Conservation (phyloP, 2,329 filamentous ascomycete genomes). For the Ceratocystis huliohia region DNA sequence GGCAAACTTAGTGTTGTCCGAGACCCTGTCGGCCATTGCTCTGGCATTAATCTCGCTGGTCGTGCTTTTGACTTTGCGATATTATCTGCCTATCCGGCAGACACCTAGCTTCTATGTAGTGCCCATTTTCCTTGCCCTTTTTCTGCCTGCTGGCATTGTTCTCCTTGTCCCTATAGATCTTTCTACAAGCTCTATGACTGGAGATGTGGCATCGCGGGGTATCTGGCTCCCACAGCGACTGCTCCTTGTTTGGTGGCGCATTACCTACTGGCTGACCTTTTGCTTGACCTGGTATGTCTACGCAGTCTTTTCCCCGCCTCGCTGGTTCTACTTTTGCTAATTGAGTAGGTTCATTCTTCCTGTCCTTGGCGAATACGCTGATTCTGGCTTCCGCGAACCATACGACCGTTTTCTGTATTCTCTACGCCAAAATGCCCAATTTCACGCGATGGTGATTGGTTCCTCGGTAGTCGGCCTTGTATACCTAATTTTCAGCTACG, state of each 20-base stretch:
- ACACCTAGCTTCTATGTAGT: conserved; percentile 83
- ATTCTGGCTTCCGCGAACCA: conserved; percentile 82
- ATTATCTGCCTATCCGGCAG: conserved; percentile 78
- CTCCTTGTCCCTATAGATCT: conserved; percentile 92
- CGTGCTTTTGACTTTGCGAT: conserved; percentile 72
- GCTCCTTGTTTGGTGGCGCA: conserved; percentile 80
- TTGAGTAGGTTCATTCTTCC: conserved; percentile 73
- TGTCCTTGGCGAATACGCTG: conserved; percentile 84
- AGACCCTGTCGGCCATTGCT: conserved; percentile 61
- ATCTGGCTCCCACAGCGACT: conserved; percentile 76
- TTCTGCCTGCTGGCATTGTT: conserved; percentile 80
- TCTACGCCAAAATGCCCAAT: conserved; percentile 73
- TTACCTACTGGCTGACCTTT: conserved; percentile 96
- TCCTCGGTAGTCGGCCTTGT: conserved; percentile 59
- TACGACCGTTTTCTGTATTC: conserved; percentile 73
- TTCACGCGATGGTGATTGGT: conserved; percentile 67
- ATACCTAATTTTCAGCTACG: conserved; percentile 72
- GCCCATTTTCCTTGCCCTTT: conserved; percentile 91
- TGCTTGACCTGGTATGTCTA: conserved; percentile 67
- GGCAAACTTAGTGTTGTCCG: conserved; percentile 50
- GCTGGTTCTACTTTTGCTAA: not conserved
- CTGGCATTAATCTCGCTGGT: conserved; percentile 60
- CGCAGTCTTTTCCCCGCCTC: not conserved
- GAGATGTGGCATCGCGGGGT: conserved; percentile 58
- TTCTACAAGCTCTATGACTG: conserved; percentile 65